phyloP scores from a whole-genome alignment of 2,329 filamentous ascomycete species.

The Talaromyces pinophilus region DNA sequence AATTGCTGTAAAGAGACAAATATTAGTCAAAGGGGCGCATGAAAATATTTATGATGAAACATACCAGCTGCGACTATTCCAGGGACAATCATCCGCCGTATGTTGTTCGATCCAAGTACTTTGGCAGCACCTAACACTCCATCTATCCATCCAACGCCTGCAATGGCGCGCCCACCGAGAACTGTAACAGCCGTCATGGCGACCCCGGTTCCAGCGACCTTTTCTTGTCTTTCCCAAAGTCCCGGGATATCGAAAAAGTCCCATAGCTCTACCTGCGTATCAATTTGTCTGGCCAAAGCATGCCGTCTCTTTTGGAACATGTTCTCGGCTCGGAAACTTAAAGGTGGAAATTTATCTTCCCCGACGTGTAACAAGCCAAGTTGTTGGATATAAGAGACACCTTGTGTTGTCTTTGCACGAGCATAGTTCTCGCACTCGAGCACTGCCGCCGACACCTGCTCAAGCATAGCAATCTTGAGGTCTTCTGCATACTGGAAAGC shows the following conservation, averaged over 20 bases:
- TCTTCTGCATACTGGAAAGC: slow-evolving; percentile 94
- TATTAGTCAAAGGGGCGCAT: slow-evolving; percentile 34
- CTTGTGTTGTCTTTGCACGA: slow-evolving; percentile 71
- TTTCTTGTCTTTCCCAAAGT: slow-evolving; percentile 87
- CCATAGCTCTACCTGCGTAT: slow-evolving; percentile 82
- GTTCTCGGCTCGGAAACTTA: slow-evolving; percentile 84
- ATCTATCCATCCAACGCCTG: slow-evolving; percentile 85
- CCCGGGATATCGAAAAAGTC: slow-evolving; percentile 91
- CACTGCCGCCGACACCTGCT: slow-evolving; percentile 79
- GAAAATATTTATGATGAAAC: slow-evolving; percentile 38
- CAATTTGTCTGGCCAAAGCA: slow-evolving; percentile 76
- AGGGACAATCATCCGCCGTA: slow-evolving; percentile 78
- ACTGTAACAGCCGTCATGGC: slow-evolving; percentile 88
- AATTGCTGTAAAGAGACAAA: slow-evolving; percentile 55
- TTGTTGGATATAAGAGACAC: slow-evolving; percentile 85
- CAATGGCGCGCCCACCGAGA: slow-evolving; percentile 76
- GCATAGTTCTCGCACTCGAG: slow-evolving; percentile 80
- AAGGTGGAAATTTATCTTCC: slow-evolving; percentile 73
- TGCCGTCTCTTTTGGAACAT: slow-evolving; percentile 88
- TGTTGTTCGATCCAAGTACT: slow-evolving; percentile 75
- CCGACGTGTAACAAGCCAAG: slow-evolving; percentile 86
- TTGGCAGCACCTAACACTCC: slow-evolving; percentile 79
- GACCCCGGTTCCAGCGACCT: slow-evolving; percentile 91
- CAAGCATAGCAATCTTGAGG: slow-evolving; percentile 86
- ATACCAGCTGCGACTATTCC: slow-evolving; percentile 76